A percentile compares a stretch with the other conserved stretches of the same genome.
These are phyloP conservation scores for Jimgerdemannia lactiflua DNA, from an alignment of 192 early-diverging fungal species.

Conservation along the genomic window DNA sequence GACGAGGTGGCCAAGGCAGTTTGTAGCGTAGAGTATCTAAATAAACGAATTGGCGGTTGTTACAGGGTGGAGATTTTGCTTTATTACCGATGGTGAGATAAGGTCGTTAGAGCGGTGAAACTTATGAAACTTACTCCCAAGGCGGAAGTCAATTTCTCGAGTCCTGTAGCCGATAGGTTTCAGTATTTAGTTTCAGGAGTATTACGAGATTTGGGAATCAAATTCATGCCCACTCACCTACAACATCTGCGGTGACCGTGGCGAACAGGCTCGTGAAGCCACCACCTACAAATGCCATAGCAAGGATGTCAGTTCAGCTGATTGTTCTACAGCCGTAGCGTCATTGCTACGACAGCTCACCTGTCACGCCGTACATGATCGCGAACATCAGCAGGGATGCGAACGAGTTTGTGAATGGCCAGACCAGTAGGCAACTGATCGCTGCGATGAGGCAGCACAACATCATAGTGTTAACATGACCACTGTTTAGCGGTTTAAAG, in stretches of 20 bases:
- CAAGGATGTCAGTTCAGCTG: no score
- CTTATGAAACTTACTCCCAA: constrained; percentile 16
- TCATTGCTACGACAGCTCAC: no score
- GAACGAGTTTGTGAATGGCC: constrained; percentile 39
- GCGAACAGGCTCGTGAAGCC: constrained; percentile 47
- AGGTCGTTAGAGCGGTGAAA: no score
- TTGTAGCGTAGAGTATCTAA: constrained; percentile 33
- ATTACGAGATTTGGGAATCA: no score
- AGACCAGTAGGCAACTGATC: constrained; percentile 32
- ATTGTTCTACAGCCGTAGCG: no score
- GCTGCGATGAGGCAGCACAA: constrained; percentile 41
- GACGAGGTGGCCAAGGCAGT: constrained; percentile 30
- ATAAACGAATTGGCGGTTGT: no score
- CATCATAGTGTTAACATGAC: constrained; percentile 47
- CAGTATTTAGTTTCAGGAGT: no score
- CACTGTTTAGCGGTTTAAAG: constrained; percentile 16
- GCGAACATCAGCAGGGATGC: constrained; percentile 23
- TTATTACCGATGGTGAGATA: no score
- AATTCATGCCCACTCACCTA: constrained; percentile 17
- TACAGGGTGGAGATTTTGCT: no score
- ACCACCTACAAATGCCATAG: background rate
- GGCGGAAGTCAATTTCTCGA: constrained; percentile 35
- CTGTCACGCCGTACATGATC: constrained; percentile 17
- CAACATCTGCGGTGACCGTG: constrained; percentile 42
- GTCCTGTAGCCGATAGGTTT: background rate